Evolutionary conservation across 306 rosid species (phyloP).

Genomic region (Medicago truncatula): MtrunA17r5.0-ANR NC_053045.1:30791001-30791500

Average conservation of each 20-base stretch:
- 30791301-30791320: no score
- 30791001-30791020: neutral
- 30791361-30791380: conserved; percentile 96
- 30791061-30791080: neutral
- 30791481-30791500: neutral
- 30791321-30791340: no score
- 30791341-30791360: conserved; percentile 80
- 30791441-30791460: neutral
- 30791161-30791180: conserved; percentile 70
- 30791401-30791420: neutral
- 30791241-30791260: conserved; percentile 93
- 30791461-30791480: neutral
- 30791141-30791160: neutral
- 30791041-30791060: neutral
- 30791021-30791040: neutral
- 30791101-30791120: neutral
- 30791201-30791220: conserved; percentile 91
- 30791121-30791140: neutral
- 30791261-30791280: conserved; percentile 8
- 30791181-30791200: conserved; percentile 95
- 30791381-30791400: conserved; percentile 76
- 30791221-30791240: conserved; percentile 77
- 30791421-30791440: neutral
- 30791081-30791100: neutral
- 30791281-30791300: neutral